Base-by-base conservation (phyloP, 257 asterid species). In the Plantago elongata region DNA sequence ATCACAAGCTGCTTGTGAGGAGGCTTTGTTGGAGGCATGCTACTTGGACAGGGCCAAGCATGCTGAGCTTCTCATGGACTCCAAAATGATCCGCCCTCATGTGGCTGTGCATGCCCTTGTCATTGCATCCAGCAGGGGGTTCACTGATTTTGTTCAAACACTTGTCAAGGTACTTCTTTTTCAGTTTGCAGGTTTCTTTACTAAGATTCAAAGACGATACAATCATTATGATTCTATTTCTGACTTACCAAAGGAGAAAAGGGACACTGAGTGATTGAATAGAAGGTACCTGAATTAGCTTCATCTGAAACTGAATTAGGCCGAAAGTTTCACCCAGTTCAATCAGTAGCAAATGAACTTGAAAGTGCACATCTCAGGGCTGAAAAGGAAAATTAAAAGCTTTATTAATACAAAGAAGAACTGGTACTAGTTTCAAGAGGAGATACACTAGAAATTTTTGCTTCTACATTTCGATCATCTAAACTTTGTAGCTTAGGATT, bases 21-120 rank as follows among this genome's bases (percentile, higher is more conserved):
- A 84, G 75, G 92, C 93, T 27, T 67, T 87, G 72, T 67, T 84
- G 78, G 95, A 87, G 77, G 90, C 95, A 7, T 78, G 75, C 64
- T 71, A 66, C 62, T 42, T 75, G 37, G 95, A 90, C n/a, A 68
- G 62, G 64, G 78, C 79, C 69, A 42, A 64, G 61, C 71, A 79
- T 54, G 92, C 87, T 54, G 84, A 80, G 67, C 75, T 84, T 60
- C 88, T 87, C 58, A 82, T 87, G 90, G 83, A 51, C 43, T 80
- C 82, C 17, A 78, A 74, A 12, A 74, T 78, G 83, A 81, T 87
- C 81, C 90, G 93, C 54, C 82, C 93, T 48, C 86, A 80, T 16
- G 83, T 84, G 57, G 93, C 90, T 4, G 82, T 78, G 30, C 87
- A 80, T 17, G 95, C 95, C 43, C 88, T 87, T 30, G 93, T 84